A percentile compares a stretch with the other conserved stretches of the same genome.
phyloP scores from a whole-genome alignment of 2,329 filamentous ascomycete genomes.

The Cercospora sp. region DNA sequence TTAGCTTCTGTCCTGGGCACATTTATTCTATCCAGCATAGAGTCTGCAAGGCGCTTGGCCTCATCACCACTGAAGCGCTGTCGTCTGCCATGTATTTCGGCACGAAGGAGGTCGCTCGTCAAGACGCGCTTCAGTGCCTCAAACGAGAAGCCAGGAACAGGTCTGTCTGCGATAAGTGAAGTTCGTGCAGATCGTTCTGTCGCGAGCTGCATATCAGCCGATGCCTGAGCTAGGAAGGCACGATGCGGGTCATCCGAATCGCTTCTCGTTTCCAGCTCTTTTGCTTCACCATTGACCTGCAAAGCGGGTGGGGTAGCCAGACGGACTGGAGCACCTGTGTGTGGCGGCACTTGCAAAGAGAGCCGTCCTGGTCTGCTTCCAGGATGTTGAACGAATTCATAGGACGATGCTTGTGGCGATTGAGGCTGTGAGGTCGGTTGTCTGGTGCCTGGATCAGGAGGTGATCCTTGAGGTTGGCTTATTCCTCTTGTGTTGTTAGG shows the following conservation, averaged over 20 bases:
- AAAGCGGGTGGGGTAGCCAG: conserved; percentile 62
- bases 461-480: conserved; percentile 18
- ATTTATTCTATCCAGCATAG: conserved; percentile 44
- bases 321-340: conserved; percentile 61
- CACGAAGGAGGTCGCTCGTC: conserved; percentile 50
- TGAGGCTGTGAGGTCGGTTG: conserved; percentile 23
- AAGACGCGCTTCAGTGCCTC: conserved; percentile 50
- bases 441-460: conserved; percentile 15
- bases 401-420: conserved; percentile 59
- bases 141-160: conserved; percentile 35
- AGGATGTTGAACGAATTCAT: conserved; percentile 25
- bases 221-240: neutral
- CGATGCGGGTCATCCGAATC: conserved; percentile 27
- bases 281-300: conserved; percentile 54
- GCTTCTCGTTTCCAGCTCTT: conserved; percentile 30
- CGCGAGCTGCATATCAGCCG: neutral
- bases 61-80: conserved; percentile 47
- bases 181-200: neutral
- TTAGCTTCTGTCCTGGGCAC: conserved; percentile 39
- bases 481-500: conserved; percentile 40
- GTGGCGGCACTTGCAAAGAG: conserved; percentile 64
- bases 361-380: conserved; percentile 52
- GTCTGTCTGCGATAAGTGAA: neutral
- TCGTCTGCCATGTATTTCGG: conserved; percentile 44
- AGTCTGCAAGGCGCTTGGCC: conserved; percentile 49